phyloP scores from a whole-genome alignment of 164 flowering plant genomes.

The Chimonanthus praecox region DNA sequence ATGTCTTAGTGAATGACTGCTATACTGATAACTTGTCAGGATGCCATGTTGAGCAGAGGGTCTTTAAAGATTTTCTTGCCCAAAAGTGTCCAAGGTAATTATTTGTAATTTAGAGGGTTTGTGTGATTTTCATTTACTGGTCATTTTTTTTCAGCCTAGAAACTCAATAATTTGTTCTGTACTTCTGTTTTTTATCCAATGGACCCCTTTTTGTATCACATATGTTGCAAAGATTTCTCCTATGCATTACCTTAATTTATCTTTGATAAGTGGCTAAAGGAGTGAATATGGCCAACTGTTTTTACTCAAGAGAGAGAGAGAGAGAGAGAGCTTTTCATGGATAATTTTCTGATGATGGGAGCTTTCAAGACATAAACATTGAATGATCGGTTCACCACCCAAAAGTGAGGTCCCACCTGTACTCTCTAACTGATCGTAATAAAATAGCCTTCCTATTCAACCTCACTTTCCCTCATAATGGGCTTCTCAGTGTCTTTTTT shows the following conservation, averaged over 20 bases:
- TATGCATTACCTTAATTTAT: not conserved
- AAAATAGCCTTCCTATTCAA: too few relatives aligned
- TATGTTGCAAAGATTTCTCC: not conserved
- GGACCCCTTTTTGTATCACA: not conserved
- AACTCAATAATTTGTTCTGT: too few relatives aligned
- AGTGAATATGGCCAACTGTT: too few relatives aligned
- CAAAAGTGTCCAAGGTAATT: conserved; percentile 75
- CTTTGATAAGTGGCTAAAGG: not conserved
- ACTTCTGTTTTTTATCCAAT: too few relatives aligned
- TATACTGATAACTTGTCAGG: conserved; percentile 88
- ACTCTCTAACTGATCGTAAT: not conserved
- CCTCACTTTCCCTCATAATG: too few relatives aligned
- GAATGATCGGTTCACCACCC: not conserved
- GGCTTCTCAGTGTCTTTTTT: not conserved
- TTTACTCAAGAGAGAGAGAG: too few relatives aligned
- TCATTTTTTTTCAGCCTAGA: too few relatives aligned
- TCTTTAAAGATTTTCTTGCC: conserved; percentile 74
- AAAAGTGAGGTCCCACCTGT: not conserved
- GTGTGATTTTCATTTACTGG: not conserved
- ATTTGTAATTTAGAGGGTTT: not conserved
- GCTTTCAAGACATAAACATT: not conserved
- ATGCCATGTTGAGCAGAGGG: conserved; percentile 95
- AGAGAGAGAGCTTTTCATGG: not conserved
- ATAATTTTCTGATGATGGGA: too few relatives aligned
- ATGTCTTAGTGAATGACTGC: conserved; percentile 86